These are phyloP conservation scores for Trametes elegans DNA, from an alignment of 768 basidiomycete genomes.

Conservation along the genomic window DNA sequence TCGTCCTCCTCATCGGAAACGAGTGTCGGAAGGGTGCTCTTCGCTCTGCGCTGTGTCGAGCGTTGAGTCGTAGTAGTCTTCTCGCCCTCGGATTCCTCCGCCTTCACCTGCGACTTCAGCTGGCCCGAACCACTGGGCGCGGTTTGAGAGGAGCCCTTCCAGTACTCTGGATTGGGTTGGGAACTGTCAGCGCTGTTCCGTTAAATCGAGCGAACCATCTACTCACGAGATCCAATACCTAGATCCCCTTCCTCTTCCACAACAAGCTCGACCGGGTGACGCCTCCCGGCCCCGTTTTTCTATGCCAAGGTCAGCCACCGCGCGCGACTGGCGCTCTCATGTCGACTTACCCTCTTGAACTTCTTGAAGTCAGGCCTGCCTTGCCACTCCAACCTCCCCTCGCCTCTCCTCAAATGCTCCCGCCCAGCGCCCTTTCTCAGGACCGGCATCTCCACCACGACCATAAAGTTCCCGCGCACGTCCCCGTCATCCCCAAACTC, in stretches of 20 bases:
- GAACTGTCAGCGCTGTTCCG: background rate
- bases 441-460: conserved; percentile 65
- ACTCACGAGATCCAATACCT: conserved; percentile 51
- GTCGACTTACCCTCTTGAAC: conserved; percentile 61
- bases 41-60: conserved; percentile 3
- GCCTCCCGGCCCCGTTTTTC: conserved; percentile 29
- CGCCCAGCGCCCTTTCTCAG: conserved; percentile 33
- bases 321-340: background rate
- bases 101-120: conserved; percentile 3
- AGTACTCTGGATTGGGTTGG: conserved; percentile 63
- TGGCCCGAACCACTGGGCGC: conserved; percentile 2
- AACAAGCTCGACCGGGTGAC: conserved; percentile 50
- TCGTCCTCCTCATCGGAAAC: conserved; percentile 39
- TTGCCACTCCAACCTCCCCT: conserved; percentile 39
- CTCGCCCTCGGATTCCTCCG: conserved; percentile 22
- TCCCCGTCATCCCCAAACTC: conserved; percentile 63
- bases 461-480: conserved; percentile 78
- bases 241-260: conserved; percentile 51
- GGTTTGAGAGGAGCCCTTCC: conserved; percentile 42
- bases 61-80: conserved; percentile 1
- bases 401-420: conserved; percentile 20
- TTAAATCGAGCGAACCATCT: background rate
- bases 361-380: conserved; percentile 71
- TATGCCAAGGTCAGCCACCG: conserved; percentile 30
- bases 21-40: conserved; percentile 23